A percentile compares a stretch with the other conserved stretches of the same genome.
phyloP scores from a whole-genome alignment of 805 yeast genomes.

The Yarrowia hollandica region DNA sequence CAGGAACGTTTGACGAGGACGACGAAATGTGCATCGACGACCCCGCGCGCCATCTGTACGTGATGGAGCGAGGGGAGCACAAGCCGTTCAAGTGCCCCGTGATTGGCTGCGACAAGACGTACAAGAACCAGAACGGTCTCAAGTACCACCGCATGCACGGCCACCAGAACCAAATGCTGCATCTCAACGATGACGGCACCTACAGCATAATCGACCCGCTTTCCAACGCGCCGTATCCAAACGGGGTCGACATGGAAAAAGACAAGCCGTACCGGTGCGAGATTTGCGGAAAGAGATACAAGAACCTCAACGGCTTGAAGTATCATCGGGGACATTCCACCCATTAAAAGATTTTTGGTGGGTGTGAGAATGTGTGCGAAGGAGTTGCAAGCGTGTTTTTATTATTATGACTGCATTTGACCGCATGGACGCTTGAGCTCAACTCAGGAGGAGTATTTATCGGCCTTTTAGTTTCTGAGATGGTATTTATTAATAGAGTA shows the following conservation, averaged over 20 bases:
- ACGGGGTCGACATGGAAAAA: conserved; percentile 85
- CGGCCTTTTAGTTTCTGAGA: conserved; percentile 27
- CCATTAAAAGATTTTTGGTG: no score
- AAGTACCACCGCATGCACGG: conserved; percentile 96
- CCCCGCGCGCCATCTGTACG: conserved; percentile 92
- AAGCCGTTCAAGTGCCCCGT: conserved; percentile 98
- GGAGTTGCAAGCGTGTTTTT: no score
- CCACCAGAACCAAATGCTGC: conserved; percentile 90
- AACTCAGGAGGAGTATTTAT: conserved; percentile 18
- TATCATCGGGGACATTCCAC: conserved; percentile 99
- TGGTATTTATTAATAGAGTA: conserved; percentile 29
- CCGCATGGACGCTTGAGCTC: no score
- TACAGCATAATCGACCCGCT: conserved; percentile 86
- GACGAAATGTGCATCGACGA: conserved; percentile 88
- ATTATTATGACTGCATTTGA: no score
- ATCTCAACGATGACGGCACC: conserved; percentile 90
- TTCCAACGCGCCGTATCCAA: conserved; percentile 80
- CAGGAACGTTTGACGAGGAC: conserved; percentile 47
- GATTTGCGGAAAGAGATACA: conserved; percentile 96
- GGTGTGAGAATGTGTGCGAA: no score
- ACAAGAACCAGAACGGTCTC: conserved; percentile 95
- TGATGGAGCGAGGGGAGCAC: conserved; percentile 86
- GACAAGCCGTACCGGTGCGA: conserved; percentile 98
- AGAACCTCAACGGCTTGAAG: conserved; percentile 92
- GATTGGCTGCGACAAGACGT: conserved; percentile 95